phyloP scores from a whole-genome alignment of 2,329 filamentous ascomycete species.

The Nemania sp. region DNA sequence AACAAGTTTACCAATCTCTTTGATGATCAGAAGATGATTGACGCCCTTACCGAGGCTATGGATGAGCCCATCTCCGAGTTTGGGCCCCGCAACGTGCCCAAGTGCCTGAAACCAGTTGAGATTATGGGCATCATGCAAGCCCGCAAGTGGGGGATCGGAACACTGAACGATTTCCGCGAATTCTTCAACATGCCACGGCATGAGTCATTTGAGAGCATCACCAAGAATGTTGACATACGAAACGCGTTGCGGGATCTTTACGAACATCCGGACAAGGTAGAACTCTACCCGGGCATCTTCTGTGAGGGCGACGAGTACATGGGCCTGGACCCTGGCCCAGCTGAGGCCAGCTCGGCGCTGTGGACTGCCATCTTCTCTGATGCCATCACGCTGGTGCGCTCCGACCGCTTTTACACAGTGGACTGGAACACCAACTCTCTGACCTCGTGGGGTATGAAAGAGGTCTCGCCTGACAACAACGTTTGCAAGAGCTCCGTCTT shows the following conservation, averaged over 20 bases:
- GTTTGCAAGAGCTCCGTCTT: constrained; percentile 48
- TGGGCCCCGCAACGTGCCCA: background rate
- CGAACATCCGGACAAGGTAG: constrained; percentile 66
- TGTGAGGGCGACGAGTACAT: constrained; percentile 53
- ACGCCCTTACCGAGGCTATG: background rate
- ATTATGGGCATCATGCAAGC: background rate
- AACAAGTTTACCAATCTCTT: background rate
- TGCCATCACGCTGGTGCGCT: constrained; percentile 60
- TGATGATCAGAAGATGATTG: background rate
- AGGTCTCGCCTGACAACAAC: constrained; percentile 43
- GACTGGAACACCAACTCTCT: constrained; percentile 47
- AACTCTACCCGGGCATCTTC: constrained; percentile 67
- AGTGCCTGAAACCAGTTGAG: background rate
- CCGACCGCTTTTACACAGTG: constrained; percentile 61
- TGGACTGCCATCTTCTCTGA: constrained; percentile 53
- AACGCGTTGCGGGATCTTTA: constrained; percentile 50
- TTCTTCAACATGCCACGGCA: background rate
- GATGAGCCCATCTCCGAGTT: background rate
- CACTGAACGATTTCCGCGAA: background rate
- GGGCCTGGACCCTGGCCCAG: constrained; percentile 44
- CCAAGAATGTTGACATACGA: background rate
- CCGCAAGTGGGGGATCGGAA: background rate
- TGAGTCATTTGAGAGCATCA: background rate
- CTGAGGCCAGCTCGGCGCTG: constrained; percentile 56
- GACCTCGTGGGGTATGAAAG: constrained; percentile 50